Conservation (phyloP, 148 eudicot species). For the Dysphania ambrosioides region DNA sequence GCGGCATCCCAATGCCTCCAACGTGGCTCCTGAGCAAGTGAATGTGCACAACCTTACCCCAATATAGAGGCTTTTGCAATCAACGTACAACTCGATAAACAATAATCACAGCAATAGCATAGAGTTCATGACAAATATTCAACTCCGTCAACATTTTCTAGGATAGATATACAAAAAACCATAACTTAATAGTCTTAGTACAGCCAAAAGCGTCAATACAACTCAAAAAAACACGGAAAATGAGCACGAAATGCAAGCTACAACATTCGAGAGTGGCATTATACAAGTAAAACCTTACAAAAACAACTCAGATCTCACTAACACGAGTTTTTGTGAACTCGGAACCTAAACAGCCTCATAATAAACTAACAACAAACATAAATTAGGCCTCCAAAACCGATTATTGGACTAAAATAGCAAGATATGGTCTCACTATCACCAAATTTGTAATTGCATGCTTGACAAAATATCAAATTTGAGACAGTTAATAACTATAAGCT, state of each 20-base stretch:
- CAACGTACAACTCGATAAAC: not conserved
- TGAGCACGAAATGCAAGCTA: not conserved
- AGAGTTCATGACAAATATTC: not conserved
- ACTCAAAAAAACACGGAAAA: not conserved
- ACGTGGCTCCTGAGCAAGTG: not conserved
- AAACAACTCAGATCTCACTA: not conserved
- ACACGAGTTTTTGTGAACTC: not conserved
- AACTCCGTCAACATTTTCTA: not conserved
- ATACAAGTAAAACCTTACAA: not conserved
- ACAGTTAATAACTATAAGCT: not conserved
- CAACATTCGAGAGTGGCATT: not conserved
- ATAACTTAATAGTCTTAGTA: not conserved
- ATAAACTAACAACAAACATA: not conserved
- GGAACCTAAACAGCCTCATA: not conserved
- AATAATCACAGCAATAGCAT: not conserved
- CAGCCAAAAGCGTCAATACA: not conserved
- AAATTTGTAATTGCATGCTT: conserved; percentile 3
- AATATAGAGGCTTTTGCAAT: not conserved
- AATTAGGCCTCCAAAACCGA: not conserved
- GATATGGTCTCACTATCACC: not conserved
- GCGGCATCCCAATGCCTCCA: not conserved
- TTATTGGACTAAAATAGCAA: not conserved
- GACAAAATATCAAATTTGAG: not conserved
- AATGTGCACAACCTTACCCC: not conserved
- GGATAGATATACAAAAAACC: not conserved